Conservation (phyloP, 257 asterid species). For the Ophiorrhiza pumila region DNA sequence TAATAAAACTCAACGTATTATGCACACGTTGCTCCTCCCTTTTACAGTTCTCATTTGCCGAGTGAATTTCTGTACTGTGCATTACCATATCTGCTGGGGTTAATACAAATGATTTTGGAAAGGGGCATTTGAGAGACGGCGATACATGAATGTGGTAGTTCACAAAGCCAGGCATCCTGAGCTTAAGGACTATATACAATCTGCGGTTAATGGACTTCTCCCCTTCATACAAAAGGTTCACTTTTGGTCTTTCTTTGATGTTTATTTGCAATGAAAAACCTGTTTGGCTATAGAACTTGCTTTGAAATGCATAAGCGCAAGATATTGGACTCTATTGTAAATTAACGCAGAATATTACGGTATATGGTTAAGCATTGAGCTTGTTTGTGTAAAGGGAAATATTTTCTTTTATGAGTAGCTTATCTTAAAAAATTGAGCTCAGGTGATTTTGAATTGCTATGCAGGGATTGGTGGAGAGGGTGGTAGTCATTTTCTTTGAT, state of each 20-base stretch:
- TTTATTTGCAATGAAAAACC: background rate
- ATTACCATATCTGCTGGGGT: background rate
- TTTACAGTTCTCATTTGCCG: background rate
- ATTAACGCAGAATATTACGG: background rate
- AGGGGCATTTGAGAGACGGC: slow-evolving; percentile 89
- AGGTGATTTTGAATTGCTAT: slow-evolving; percentile 7
- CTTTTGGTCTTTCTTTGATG: background rate
- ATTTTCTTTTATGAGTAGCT: background rate
- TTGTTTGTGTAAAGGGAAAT: background rate
- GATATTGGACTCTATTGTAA: background rate
- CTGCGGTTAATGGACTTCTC: slow-evolving; percentile 67
- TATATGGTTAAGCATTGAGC: background rate
- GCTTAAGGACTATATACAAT: slow-evolving; percentile 61
- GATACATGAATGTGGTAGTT: slow-evolving; percentile 82
- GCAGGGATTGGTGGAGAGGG: slow-evolving; percentile 87
- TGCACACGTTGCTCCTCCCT: background rate
- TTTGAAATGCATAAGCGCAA: background rate
- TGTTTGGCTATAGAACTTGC: background rate
- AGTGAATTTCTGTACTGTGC: slow-evolving; percentile 1
- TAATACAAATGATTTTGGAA: slow-evolving; percentile 5
- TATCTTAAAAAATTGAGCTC: background rate
- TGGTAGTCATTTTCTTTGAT: slow-evolving; percentile 66
- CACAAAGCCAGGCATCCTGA: slow-evolving; percentile 80
- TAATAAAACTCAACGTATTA: slow-evolving; percentile 12
- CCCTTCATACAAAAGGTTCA: slow-evolving; percentile 71